Percentiles rank a stretch among this genome's conserved stretches.
Evolutionary conservation across 2,329 filamentous ascomycete species (phyloP).

Genomic region (Sporothrix pseudoabietina): DNA sequence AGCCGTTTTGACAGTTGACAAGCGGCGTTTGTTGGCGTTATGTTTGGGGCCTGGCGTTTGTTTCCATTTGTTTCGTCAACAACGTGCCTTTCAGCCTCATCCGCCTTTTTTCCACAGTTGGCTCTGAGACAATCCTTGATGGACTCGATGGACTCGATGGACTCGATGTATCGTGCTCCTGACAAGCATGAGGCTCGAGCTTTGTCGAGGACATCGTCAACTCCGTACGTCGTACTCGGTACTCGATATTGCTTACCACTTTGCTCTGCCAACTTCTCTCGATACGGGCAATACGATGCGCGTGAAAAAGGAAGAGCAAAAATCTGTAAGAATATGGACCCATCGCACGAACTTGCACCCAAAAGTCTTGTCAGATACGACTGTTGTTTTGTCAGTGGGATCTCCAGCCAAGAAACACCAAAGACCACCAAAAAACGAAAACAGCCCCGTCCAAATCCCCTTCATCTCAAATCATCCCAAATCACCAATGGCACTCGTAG

Average conservation of each 20-base stretch:
- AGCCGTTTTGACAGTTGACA: background rate
- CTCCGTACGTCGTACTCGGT: too few species aligned
- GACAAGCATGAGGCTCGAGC: background rate
- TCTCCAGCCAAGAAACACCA: conserved; percentile 2
- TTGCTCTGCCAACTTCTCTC: background rate
- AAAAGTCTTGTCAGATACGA: background rate
- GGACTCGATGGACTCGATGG: background rate
- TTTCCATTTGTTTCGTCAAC: conserved; percentile 5
- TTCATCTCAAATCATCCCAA: conserved; percentile 8
- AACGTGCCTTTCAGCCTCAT: background rate
- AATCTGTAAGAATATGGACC: background rate
- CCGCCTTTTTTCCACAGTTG: background rate
- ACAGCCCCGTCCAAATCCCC: conserved; percentile 1
- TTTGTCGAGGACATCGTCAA: background rate
- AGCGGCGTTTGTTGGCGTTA: background rate
- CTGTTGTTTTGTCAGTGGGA: background rate
- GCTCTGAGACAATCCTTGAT: background rate
- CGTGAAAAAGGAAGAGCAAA: background rate
- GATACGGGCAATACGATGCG: conserved; percentile 15
- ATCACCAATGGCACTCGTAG: background rate
- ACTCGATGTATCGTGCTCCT: background rate
- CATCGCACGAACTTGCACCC: background rate
- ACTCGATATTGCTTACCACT: background rate
- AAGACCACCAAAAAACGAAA: background rate
- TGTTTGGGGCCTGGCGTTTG: background rate